Conservation (phyloP, 2,329 filamentous ascomycete genomes). For the Rhynchosporium agropyri region DNA sequence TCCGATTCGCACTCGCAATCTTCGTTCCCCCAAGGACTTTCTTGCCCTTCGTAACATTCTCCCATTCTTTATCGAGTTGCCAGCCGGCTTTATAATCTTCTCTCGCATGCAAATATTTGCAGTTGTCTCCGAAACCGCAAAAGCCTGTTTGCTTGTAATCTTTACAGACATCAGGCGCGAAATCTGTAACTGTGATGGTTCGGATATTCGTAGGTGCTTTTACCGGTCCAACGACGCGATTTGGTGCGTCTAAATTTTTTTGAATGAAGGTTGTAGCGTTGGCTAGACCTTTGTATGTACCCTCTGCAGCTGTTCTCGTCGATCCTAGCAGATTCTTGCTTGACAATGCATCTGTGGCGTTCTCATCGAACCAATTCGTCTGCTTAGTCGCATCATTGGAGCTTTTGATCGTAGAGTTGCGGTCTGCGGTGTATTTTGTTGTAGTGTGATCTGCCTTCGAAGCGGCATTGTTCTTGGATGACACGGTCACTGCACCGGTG, state of each 20-base stretch:
- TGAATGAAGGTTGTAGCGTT: slow-evolving; percentile 73
- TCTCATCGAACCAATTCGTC: slow-evolving; percentile 86
- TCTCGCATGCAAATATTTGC: slow-evolving; percentile 77
- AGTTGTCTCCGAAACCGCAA: slow-evolving; percentile 51
- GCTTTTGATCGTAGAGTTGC: slow-evolving; percentile 62
- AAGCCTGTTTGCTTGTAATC: slow-evolving; percentile 82
- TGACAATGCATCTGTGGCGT: slow-evolving; percentile 45
- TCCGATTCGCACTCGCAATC: slow-evolving; percentile 41
- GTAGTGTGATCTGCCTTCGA: slow-evolving; percentile 50
- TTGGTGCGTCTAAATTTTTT: slow-evolving; percentile 75
- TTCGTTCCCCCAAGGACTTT: slow-evolving; percentile 61
- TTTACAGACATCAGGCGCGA: slow-evolving; percentile 91
- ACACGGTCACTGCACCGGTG: slow-evolving; percentile 65
- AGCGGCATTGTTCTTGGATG: slow-evolving; percentile 52
- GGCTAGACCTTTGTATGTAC: slow-evolving; percentile 76
- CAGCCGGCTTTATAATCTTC: slow-evolving; percentile 88
- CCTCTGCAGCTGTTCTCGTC: slow-evolving; percentile 56
- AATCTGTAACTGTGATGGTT: slow-evolving; percentile 88
- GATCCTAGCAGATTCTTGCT: slow-evolving; percentile 61
- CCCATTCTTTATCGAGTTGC: slow-evolving; percentile 95
- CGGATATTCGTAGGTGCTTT: slow-evolving; percentile 89
- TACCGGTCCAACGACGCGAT: slow-evolving; percentile 75
- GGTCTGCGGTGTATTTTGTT: slow-evolving; percentile 62
- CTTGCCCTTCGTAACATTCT: slow-evolving; percentile 75
- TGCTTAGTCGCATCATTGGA: slow-evolving; percentile 89